A percentile compares a stretch with the other conserved stretches of the same genome.
phyloP scores from a whole-genome alignment of 257 asterid species.

The Jacaranda mimosifolia region DNA sequence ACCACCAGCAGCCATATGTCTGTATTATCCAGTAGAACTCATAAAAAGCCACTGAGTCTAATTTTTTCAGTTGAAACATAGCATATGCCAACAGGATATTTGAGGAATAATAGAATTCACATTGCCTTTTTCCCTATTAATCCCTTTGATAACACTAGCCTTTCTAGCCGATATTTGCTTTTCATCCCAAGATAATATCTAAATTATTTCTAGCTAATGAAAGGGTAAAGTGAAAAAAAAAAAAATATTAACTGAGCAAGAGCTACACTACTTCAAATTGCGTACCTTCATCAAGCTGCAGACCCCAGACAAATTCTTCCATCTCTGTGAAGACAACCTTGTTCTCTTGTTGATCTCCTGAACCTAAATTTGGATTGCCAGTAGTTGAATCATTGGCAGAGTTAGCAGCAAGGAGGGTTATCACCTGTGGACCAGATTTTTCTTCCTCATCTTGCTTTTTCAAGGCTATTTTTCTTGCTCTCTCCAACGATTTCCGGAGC shows the following conservation, averaged over 20 bases:
- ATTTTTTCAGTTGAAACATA: background rate
- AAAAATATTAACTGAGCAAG: background rate
- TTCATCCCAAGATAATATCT: background rate
- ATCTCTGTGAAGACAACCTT: constrained; percentile 94
- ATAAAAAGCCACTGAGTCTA: too few relatives aligned
- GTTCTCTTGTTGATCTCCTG: constrained; percentile 74
- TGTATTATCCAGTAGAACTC: background rate
- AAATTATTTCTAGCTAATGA: background rate
- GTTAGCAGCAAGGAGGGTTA: constrained; percentile 65
- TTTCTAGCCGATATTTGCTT: background rate
- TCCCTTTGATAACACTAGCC: background rate
- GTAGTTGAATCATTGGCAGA: constrained; percentile 44
- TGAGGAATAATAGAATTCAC: constrained; percentile 17
- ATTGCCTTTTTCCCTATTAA: background rate
- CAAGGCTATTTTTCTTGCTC: constrained; percentile 87
- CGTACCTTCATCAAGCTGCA: constrained; percentile 91
- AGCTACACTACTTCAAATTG: background rate
- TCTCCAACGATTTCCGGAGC: constrained; percentile 83
- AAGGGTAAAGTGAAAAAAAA: background rate
- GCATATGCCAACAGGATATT: constrained; percentile 2
- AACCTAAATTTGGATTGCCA: constrained; percentile 49
- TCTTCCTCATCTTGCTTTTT: constrained; percentile 64
- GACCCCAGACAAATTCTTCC: constrained; percentile 99
- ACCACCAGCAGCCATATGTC: constrained; percentile 15
- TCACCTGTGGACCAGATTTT: constrained; percentile 55